Base-by-base conservation (phyloP, 805 yeast genomes). In the Osmozyma mogii region DNA sequence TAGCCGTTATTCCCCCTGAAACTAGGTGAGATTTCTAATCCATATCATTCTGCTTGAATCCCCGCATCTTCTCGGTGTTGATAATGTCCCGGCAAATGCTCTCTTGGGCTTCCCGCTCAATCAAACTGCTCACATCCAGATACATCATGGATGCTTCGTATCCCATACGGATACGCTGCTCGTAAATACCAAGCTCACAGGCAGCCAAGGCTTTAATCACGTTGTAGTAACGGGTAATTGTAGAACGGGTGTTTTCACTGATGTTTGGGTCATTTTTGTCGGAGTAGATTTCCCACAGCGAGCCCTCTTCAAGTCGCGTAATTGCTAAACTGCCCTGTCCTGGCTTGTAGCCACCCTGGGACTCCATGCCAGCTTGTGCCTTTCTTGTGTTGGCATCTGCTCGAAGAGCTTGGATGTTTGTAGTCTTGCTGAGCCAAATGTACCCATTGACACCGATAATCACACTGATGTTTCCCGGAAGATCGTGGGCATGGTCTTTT, bases 371-470 rank as follows among this genome's bases (percentile, higher is more conserved):
- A 8, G 73, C 69, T 32, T 61, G 69, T 2, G 55, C 44, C 33
- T 49, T 55, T 42, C 52, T 58, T 12, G 50, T 39, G 5, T 49
- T 37, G 1, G 58, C 38, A 24, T 47, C 46, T 4, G 17, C 26
- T n/a, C n/a, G n/a, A n/a, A n/a, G n/a, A n/a, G n/a, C n/a, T n/a
- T n/a, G n/a, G n/a, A n/a, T n/a, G 10, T 17, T 22, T 3, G 66
- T 56, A 0, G 92, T 75, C 50, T 84, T 84, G 47, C 84, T 75
- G 29, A 92, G 59, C 98, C 98, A 92, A 26, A 92, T 72, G 49
- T 71, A 89, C 4, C 99, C 98, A 52, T 94, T 92, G 7, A 89
- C 94, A 18, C 99, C 98, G 24, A 94, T 61, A 28, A 92, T 85
- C 27, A 82, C 69, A 44, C 88, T 85, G 19, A 92, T 84, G 44